phyloP scores from a whole-genome alignment of 768 basidiomycete species.

The Aureoboletus auriporus region DNA sequence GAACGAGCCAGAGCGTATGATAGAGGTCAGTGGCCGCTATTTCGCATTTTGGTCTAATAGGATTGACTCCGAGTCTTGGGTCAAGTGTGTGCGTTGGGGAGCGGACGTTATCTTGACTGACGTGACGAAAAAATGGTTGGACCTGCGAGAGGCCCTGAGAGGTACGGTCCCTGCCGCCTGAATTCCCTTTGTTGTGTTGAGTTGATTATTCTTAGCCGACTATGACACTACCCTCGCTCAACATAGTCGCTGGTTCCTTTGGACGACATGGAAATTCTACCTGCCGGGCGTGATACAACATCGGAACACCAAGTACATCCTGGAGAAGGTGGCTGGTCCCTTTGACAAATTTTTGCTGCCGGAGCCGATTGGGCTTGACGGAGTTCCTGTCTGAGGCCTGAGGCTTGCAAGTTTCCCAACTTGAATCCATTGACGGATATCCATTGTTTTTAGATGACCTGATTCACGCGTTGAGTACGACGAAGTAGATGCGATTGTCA shows the following conservation, averaged over 20 bases:
- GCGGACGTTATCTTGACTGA: slow-evolving; percentile 79
- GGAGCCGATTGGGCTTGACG: slow-evolving; percentile 20
- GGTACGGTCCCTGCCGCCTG: slow-evolving; percentile 34
- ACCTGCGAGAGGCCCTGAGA: slow-evolving; percentile 53
- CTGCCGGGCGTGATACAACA: slow-evolving; percentile 41
- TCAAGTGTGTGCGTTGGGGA: slow-evolving; percentile 73
- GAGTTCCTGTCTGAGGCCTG: slow-evolving; percentile 16
- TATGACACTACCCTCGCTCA: slow-evolving; percentile 61
- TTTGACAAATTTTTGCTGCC: slow-evolving; percentile 37
- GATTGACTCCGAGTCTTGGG: slow-evolving; percentile 2
- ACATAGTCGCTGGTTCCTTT: slow-evolving; percentile 67
- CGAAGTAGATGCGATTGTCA: not conserved
- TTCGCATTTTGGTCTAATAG: not conserved
- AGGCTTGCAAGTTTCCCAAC: not conserved
- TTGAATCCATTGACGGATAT: not conserved
- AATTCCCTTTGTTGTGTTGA: not conserved
- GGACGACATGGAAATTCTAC: slow-evolving; percentile 65
- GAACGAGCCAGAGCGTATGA: slow-evolving; percentile 84
- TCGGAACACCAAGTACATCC: slow-evolving; percentile 24
- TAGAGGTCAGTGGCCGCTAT: slow-evolving; percentile 56
- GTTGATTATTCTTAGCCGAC: slow-evolving; percentile 41
- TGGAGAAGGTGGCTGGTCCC: slow-evolving; percentile 54
- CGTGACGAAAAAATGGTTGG: slow-evolving; percentile 63
- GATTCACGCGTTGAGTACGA: not conserved
- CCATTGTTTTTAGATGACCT: slow-evolving; percentile 1